phyloP scores from a whole-genome alignment of 768 basidiomycete genomes.

The Lactarius hengduanensis region DNA sequence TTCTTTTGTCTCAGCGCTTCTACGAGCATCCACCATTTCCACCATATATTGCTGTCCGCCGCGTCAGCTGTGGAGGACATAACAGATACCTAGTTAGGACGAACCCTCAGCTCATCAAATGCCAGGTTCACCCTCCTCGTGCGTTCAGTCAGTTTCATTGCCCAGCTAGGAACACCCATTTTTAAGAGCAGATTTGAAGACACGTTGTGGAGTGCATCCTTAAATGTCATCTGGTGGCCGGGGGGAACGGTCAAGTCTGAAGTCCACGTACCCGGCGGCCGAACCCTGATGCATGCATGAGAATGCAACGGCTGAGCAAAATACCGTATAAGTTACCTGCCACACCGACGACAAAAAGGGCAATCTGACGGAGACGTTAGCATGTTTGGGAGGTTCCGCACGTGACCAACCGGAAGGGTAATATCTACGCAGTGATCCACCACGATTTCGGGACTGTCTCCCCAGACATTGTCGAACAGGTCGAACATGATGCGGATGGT shows the following conservation, averaged over 20 bases:
- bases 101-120: constrained; percentile 46
- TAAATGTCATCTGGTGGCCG: constrained; percentile 50
- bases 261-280: constrained; percentile 51
- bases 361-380: constrained; percentile 39
- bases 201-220: constrained; percentile 47
- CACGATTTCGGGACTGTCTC: constrained; percentile 39
- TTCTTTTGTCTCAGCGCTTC: constrained; percentile 22
- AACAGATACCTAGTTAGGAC: not conserved
- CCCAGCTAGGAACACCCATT: constrained; percentile 42
- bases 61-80: not conserved
- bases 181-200: constrained; percentile 41
- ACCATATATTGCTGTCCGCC: constrained; percentile 31
- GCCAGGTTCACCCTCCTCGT: constrained; percentile 38
- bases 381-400: too few relatives aligned
- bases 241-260: constrained; percentile 42
- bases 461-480: constrained; percentile 46
- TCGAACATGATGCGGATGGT: constrained; percentile 36
- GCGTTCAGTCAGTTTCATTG: constrained; percentile 38
- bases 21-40: constrained; percentile 32
- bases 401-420: constrained; percentile 48
- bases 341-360: constrained; percentile 53
- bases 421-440: constrained; percentile 50
- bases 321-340: constrained; percentile 39
- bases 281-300: constrained; percentile 37
- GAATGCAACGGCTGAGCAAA: not conserved